These are phyloP conservation scores for Aspergillus proliferans DNA, from an alignment of 2,329 filamentous ascomycete genomes.

Conservation along the genomic window DNA sequence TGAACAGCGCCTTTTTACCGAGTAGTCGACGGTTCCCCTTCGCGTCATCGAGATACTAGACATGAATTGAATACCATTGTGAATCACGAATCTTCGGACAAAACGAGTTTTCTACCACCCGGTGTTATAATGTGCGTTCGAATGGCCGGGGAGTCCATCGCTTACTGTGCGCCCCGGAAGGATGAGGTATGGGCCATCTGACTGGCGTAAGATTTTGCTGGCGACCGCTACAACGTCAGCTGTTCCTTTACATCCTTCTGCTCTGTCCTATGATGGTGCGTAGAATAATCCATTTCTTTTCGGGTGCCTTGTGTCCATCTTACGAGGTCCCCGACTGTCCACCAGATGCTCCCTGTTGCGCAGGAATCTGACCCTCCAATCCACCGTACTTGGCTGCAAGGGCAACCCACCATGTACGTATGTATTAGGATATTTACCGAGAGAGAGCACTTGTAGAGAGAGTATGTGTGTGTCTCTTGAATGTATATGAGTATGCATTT, in stretches of 20 bases:
- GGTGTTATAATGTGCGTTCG: too few species aligned
- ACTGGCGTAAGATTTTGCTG: background rate
- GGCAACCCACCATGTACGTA: background rate
- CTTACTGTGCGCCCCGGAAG: too few species aligned
- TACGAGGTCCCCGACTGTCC: background rate
- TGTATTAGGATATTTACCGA: too few species aligned
- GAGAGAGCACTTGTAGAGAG: too few species aligned
- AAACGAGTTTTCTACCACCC: background rate
- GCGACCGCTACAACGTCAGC: background rate
- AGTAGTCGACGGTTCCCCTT: background rate
- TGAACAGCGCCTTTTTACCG: conserved; percentile 9
- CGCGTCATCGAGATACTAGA: background rate
- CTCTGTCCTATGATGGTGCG: background rate
- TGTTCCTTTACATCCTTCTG: background rate
- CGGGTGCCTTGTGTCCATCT: background rate
- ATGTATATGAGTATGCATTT: conserved; percentile 2
- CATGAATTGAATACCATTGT: background rate
- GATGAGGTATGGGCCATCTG: background rate
- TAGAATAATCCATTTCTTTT: background rate
- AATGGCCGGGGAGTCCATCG: too few species aligned
- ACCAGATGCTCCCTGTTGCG: background rate
- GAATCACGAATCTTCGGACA: background rate
- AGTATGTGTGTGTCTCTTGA: background rate
- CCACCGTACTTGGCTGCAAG: conserved; percentile 2
- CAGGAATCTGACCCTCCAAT: background rate